These are phyloP conservation scores for Narthecium ossifragum DNA, from an alignment of 106 monocot genomes.

Conservation along the genomic window DNA sequence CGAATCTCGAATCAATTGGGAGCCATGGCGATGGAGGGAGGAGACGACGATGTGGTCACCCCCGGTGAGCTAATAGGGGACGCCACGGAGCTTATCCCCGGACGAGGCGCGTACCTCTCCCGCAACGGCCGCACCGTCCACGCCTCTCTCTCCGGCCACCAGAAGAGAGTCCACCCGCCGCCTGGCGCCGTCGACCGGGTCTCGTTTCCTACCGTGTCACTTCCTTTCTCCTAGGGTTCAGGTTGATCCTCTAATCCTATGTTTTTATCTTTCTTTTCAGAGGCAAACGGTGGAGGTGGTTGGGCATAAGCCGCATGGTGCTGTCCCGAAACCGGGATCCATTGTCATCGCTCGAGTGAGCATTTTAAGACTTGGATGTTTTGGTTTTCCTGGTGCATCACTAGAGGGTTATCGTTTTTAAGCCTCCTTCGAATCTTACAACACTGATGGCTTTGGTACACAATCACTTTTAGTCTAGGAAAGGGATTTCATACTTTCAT, in stretches of 20 bases:
- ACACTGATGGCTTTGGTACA: not conserved
- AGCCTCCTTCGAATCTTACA: not conserved
- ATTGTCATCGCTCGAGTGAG: constrained; percentile 10
- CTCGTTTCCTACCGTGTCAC: not conserved
- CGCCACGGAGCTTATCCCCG: constrained; percentile 30
- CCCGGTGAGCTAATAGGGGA: constrained; percentile 59
- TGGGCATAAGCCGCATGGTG: constrained; percentile 5
- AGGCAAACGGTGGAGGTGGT: constrained; percentile 52
- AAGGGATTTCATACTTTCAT: not conserved
- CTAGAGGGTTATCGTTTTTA: not conserved
- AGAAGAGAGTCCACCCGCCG: constrained; percentile 23
- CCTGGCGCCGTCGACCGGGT: constrained; percentile 57
- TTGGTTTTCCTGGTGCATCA: too few relatives aligned
- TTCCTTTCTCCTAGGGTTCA: constrained; percentile 1
- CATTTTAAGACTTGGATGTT: not conserved
- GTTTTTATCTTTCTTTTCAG: constrained; percentile 18
- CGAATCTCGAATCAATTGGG: too few relatives aligned
- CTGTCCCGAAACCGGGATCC: constrained; percentile 14
- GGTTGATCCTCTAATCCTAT: constrained; percentile 3
- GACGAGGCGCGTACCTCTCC: constrained; percentile 49
- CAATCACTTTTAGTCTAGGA: not conserved
- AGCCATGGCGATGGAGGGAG: constrained; percentile 17
- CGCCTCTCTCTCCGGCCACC: constrained; percentile 53
- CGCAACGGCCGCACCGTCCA: constrained; percentile 46
- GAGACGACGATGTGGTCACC: constrained; percentile 35